These are phyloP conservation scores for Salvia miltiorrhiza DNA, from an alignment of 257 asterid species.

Conservation along the genomic window DNA sequence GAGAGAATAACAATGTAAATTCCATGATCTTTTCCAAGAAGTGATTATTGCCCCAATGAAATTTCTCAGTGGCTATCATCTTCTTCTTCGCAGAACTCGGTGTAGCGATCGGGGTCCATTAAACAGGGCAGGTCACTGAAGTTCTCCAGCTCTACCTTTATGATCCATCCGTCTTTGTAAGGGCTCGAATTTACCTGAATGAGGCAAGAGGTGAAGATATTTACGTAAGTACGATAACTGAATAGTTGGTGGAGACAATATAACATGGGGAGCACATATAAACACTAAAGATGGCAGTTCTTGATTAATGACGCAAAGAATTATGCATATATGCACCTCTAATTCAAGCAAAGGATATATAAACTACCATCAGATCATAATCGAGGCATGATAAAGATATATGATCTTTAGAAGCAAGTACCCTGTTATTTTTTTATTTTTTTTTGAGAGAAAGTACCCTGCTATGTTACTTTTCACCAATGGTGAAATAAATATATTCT, in stretches of 20 bases:
- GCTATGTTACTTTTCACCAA: neutral
- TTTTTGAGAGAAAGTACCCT: neutral
- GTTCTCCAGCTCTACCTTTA: constrained; percentile 71
- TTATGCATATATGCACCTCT: neutral
- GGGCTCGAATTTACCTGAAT: constrained; percentile 76
- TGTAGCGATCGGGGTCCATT: constrained; percentile 64
- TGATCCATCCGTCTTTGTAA: constrained; percentile 90
- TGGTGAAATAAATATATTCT: neutral
- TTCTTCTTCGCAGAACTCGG: constrained; percentile 86
- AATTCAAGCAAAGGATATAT: neutral
- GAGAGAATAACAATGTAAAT: neutral
- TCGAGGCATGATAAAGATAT: neutral
- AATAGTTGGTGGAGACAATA: neutral
- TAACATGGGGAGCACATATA: neutral
- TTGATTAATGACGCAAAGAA: neutral
- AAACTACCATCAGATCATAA: neutral
- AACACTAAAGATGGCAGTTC: neutral
- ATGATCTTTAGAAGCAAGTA: neutral
- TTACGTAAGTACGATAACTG: neutral
- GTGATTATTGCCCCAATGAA: constrained; percentile 11
- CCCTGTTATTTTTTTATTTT: too few relatives aligned
- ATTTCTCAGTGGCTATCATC: constrained; percentile 60
- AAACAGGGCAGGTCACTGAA: constrained; percentile 49
- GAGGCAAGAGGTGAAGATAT: neutral
- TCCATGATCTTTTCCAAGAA: constrained; percentile 11